phyloP scores from a whole-genome alignment of 1,284 basidiomycete species.

The Ceratobasidium sp. region DNA sequence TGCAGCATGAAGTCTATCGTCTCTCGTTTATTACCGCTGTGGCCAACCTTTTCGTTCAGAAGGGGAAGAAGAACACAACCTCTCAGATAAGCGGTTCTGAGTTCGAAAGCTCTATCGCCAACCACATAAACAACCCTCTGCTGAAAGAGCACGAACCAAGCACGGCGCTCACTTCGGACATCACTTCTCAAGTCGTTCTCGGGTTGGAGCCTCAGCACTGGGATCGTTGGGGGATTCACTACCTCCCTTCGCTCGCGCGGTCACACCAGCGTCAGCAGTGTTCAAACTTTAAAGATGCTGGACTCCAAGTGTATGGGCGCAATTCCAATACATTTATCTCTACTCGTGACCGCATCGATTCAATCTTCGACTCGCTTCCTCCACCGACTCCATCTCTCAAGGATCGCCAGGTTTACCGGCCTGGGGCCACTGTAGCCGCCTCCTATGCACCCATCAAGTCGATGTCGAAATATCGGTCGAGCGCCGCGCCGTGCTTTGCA shows the following conservation, averaged over 20 bases:
- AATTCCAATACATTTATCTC: constrained; percentile 47
- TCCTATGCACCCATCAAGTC: constrained; percentile 23
- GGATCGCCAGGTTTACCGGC: constrained; percentile 27
- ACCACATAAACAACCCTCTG: constrained; percentile 6
- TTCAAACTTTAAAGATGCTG: constrained; percentile 50
- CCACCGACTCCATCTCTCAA: constrained; percentile 48
- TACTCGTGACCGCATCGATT: constrained; percentile 49
- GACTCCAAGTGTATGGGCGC: constrained; percentile 49
- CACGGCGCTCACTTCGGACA: constrained; percentile 48
- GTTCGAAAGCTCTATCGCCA: constrained; percentile 7
- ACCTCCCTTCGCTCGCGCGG: constrained; percentile 49
- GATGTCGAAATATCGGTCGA: constrained; percentile 48
- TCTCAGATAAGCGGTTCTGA: background rate
- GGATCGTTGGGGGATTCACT: constrained; percentile 49
- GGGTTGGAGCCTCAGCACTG: constrained; percentile 44
- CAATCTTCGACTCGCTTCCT: constrained; percentile 49
- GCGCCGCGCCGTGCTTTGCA: constrained; percentile 49
- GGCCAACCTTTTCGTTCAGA: constrained; percentile 24
- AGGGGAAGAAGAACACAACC: constrained; percentile 3
- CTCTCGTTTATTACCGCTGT: constrained; percentile 42
- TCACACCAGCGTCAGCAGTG: constrained; percentile 51
- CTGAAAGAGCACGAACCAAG: constrained; percentile 32
- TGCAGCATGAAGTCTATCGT: constrained; percentile 46
- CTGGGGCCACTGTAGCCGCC: constrained; percentile 9
- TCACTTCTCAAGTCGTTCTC: constrained; percentile 48